Conservation (phyloP, 2,329 filamentous ascomycete genomes). For the Emmonsiellopsis sp. region DNA sequence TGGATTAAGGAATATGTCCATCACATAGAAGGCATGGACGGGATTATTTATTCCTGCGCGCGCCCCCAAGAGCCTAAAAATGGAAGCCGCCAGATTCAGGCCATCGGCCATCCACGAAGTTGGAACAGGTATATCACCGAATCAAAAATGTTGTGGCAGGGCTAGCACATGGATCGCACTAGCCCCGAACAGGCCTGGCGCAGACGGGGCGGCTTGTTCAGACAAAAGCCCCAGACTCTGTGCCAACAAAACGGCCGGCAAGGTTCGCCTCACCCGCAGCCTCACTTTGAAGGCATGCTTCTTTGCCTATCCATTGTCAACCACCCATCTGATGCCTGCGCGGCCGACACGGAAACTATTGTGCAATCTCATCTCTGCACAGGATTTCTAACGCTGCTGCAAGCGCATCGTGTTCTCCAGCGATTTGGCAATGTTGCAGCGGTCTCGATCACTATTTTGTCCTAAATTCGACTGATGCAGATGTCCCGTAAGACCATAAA, state of each 20-base stretch:
- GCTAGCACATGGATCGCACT: background rate
- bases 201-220: too few species aligned
- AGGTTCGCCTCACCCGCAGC: slow-evolving; percentile 1
- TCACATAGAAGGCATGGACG: background rate
- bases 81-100: too few species aligned
- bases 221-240: too few species aligned
- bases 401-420: slow-evolving; percentile 2
- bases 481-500: background rate
- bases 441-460: background rate
- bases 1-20: too few species aligned
- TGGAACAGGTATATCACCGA: too few species aligned
- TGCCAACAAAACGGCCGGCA: background rate
- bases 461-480: background rate
- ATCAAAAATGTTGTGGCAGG: too few species aligned
- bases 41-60: background rate
- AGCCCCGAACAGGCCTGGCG: background rate
- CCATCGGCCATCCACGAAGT: too few species aligned
- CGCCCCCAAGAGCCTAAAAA: too few species aligned
- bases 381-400: background rate
- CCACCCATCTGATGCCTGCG: background rate
- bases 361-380: background rate
- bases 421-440: background rate
- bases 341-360: background rate
- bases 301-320: background rate
- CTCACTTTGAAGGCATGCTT: slow-evolving; percentile 3